These are phyloP conservation scores for Atkinsonella texensis DNA, from an alignment of 2,329 filamentous ascomycete genomes.

Conservation along the genomic window DNA sequence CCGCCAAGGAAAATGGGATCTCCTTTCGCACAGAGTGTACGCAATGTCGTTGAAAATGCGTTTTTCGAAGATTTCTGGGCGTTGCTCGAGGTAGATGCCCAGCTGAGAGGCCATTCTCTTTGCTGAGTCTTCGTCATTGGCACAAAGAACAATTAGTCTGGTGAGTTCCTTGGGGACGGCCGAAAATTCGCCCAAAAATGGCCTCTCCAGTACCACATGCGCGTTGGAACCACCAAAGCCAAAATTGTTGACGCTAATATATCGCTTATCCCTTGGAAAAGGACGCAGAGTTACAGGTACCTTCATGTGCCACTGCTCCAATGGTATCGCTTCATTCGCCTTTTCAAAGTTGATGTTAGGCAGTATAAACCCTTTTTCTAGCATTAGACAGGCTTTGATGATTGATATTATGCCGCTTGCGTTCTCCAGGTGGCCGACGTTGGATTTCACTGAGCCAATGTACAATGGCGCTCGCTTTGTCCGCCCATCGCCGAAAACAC, in stretches of 20 bases:
- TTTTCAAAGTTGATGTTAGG: slow-evolving; percentile 39
- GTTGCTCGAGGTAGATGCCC: slow-evolving; percentile 28
- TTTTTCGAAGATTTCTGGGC: slow-evolving; percentile 28
- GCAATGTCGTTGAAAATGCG: slow-evolving; percentile 33
- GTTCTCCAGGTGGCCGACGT: slow-evolving; percentile 39
- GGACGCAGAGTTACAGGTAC: slow-evolving; percentile 32
- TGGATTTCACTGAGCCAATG: slow-evolving; percentile 37
- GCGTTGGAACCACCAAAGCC: slow-evolving; percentile 35
- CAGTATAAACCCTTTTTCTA: slow-evolving; percentile 36
- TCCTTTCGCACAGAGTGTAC: slow-evolving; percentile 34
- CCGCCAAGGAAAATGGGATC: slow-evolving; percentile 31
- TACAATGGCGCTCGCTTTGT: slow-evolving; percentile 27
- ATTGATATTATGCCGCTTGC: slow-evolving; percentile 36
- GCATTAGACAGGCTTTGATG: slow-evolving; percentile 38
- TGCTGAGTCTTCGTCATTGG: slow-evolving; percentile 23
- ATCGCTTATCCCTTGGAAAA: slow-evolving; percentile 36
- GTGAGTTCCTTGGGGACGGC: neutral
- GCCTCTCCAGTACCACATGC: slow-evolving; percentile 25
- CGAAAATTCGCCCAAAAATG: neutral
- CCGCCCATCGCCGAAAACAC: slow-evolving; percentile 27
- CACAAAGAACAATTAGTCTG: slow-evolving; percentile 32
- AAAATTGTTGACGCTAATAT: slow-evolving; percentile 37
- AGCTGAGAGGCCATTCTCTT: slow-evolving; percentile 18
- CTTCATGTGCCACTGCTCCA: slow-evolving; percentile 37
- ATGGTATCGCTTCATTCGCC: slow-evolving; percentile 36